These are phyloP conservation scores for Fomitiporia mediterranea DNA, from an alignment of 1,284 basidiomycete species.

Conservation along the genomic window DNA sequence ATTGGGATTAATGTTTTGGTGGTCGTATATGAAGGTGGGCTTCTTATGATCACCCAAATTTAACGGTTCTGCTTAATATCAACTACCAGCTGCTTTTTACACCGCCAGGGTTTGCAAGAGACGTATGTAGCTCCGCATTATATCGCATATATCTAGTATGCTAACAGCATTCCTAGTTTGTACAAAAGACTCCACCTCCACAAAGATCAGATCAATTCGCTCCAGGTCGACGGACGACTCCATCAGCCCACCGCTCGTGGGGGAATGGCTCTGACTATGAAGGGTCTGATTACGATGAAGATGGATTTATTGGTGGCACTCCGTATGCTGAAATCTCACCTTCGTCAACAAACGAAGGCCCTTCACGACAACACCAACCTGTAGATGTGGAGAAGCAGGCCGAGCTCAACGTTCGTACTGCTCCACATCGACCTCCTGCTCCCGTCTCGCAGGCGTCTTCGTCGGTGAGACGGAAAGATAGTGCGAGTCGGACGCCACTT, in stretches of 20 bases:
- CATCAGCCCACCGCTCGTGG: not conserved
- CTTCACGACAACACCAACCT: not conserved
- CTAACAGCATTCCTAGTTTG: conserved; percentile 4
- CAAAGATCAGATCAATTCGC: conserved; percentile 3
- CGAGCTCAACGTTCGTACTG: not conserved
- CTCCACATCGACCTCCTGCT: not conserved
- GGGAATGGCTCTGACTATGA: conserved; percentile 6
- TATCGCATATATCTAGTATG: conserved; percentile 10
- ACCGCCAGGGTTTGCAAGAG: conserved; percentile 62
- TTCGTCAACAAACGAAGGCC: not conserved
- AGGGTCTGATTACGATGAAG: conserved; percentile 10
- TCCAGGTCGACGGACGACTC: not conserved
- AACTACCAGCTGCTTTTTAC: conserved; percentile 53
- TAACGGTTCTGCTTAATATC: not conserved
- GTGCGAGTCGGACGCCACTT: not conserved
- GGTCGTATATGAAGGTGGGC: conserved; percentile 66
- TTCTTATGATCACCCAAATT: conserved; percentile 14
- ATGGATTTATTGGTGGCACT: conserved; percentile 36
- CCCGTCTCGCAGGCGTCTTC: not conserved
- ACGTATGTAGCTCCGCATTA: conserved; percentile 41
- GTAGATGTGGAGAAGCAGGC: conserved; percentile 12
- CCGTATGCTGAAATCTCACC: conserved; percentile 36
- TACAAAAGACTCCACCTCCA: conserved; percentile 9
- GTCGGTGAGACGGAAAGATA: not conserved
- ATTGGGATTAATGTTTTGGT: conserved; percentile 63